Conservation (phyloP, 768 basidiomycete species). For the Mycena filopes region DNA sequence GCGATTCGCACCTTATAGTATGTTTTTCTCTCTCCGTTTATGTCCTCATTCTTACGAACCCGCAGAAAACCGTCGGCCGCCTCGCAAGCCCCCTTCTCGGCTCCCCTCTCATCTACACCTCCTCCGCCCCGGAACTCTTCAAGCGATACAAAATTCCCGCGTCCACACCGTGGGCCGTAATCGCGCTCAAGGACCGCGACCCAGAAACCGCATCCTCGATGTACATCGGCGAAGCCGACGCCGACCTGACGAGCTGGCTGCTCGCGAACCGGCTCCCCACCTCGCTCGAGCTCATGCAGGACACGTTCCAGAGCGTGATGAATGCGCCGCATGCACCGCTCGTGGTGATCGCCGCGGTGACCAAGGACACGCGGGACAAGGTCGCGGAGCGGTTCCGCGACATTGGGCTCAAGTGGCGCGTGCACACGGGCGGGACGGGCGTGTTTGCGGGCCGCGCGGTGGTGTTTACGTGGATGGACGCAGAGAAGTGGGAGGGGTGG, state of each 20-base stretch:
- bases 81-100: slow-evolving; percentile 58
- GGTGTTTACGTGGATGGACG: slow-evolving; percentile 92
- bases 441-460: slow-evolving; percentile 63
- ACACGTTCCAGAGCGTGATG: slow-evolving; percentile 89
- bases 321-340: slow-evolving; percentile 78
- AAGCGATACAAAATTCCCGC: slow-evolving; percentile 49
- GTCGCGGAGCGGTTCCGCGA: slow-evolving; percentile 61
- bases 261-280: slow-evolving; percentile 78
- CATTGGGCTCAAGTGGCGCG: slow-evolving; percentile 70
- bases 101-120: slow-evolving; percentile 56
- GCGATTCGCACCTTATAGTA: slow-evolving; percentile 47
- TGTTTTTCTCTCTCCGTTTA: slow-evolving; percentile 6
- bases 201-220: slow-evolving; percentile 54
- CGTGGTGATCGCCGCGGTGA: slow-evolving; percentile 78
- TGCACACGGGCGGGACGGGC: slow-evolving; percentile 52
- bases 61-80: slow-evolving; percentile 48
- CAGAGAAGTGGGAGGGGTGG: slow-evolving; percentile 86
- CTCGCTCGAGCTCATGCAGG: slow-evolving; percentile 76
- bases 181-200: slow-evolving; percentile 75
- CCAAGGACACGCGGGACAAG: slow-evolving; percentile 45
- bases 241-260: slow-evolving; percentile 66
- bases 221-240: slow-evolving; percentile 46
- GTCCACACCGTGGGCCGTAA: slow-evolving; percentile 65
- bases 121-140: slow-evolving; percentile 50
- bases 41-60: slow-evolving; percentile 29